Percentiles rank a stretch among this genome's conserved stretches.
phyloP scores from a whole-genome alignment of 306 rosid species.

The Quercus bicolor region DNA sequence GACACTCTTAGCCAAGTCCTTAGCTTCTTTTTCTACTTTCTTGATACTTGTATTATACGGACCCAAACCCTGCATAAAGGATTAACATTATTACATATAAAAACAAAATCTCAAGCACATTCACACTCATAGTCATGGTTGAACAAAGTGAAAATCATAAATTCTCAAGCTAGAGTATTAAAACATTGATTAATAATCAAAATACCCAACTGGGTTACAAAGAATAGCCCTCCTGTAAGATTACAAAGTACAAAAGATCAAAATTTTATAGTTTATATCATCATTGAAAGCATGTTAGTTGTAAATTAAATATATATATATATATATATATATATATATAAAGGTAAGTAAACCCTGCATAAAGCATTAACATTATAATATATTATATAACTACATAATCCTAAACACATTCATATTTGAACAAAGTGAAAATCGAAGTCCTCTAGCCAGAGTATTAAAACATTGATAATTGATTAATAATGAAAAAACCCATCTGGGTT shows the following conservation, averaged over 20 bases:
- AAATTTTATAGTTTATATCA: too few relatives aligned
- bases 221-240: background rate
- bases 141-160: background rate
- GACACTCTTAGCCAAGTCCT: conserved; percentile 92
- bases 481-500: too few relatives aligned
- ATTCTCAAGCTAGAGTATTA: background rate
- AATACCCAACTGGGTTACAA: too few relatives aligned
- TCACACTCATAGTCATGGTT: background rate
- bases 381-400: too few relatives aligned
- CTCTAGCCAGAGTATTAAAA: background rate
- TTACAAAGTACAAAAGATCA: background rate
- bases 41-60: conserved; percentile 83
- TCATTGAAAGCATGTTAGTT: too few relatives aligned
- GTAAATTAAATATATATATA: too few relatives aligned
- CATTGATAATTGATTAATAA: background rate
- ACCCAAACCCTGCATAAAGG: conserved; percentile 77
- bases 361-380: conserved; percentile 11
- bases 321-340: too few relatives aligned
- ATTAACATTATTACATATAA: background rate
- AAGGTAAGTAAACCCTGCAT: conserved; percentile 13
- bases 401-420: background rate
- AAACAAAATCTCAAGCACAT: background rate
- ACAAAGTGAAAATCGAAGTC: background rate
- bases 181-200: background rate
- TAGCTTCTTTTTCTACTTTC: conserved; percentile 83